These are phyloP conservation scores for Periglandula ipomoeae DNA, from an alignment of 2,329 filamentous ascomycete species.

Conservation along the genomic window DNA sequence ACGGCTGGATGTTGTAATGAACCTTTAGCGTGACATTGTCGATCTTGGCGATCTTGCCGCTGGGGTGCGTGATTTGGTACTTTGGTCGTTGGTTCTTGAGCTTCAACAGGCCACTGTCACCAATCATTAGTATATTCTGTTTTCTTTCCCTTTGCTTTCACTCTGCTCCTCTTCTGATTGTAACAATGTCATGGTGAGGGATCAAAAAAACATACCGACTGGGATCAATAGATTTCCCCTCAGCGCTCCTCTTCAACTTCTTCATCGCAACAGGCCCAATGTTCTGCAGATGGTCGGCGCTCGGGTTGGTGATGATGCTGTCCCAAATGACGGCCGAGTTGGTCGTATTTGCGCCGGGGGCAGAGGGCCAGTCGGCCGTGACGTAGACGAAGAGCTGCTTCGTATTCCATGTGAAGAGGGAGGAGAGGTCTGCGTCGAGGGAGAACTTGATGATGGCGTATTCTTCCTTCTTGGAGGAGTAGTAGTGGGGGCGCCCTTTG, in stretches of 20 bases:
- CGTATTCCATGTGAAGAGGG: constrained; percentile 98
- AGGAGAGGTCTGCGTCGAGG: constrained; percentile 80
- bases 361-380: constrained; percentile 60
- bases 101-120: constrained; percentile 56
- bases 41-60: constrained; percentile 64
- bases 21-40: constrained; percentile 69
- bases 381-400: constrained; percentile 98
- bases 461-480: constrained; percentile 85
- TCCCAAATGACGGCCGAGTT: constrained; percentile 93
- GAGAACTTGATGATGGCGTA: constrained; percentile 93
- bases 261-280: constrained; percentile 50
- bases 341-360: constrained; percentile 27
- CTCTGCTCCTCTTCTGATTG: no score
- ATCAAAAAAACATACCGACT: constrained; percentile 36
- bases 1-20: constrained; percentile 96
- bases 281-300: constrained; percentile 53
- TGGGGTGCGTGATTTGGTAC: constrained; percentile 92
- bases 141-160: neutral
- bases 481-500: constrained; percentile 91
- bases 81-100: constrained; percentile 85
- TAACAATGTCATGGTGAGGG: no score
- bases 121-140: constrained; percentile 1
- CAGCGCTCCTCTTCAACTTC: constrained; percentile 51
- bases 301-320: constrained; percentile 72
- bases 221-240: constrained; percentile 52